Evolutionary conservation across 164 flowering plant species (phyloP).

Genomic region (grape (Vitis vinifera)): DNA sequence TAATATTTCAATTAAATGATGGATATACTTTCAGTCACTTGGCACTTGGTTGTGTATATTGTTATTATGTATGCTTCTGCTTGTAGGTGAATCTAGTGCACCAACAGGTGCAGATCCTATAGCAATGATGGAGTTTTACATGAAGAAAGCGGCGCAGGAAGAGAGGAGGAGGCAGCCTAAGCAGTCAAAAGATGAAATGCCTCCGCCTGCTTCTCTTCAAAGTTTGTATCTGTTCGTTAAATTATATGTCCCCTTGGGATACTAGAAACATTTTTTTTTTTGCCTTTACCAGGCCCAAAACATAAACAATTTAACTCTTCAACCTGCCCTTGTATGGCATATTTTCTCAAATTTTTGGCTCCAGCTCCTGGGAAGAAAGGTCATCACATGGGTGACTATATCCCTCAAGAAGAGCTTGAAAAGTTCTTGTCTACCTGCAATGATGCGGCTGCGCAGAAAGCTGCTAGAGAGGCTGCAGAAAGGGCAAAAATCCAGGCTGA

Average conservation of each 20-base stretch:
- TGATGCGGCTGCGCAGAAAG: constrained; percentile 72
- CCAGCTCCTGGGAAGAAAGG: constrained; percentile 60
- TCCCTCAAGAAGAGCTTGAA: constrained; percentile 91
- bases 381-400: constrained; percentile 99
- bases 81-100: constrained; percentile 50
- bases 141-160: constrained; percentile 96
- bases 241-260: not conserved
- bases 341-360: not conserved
- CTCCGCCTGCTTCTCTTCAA: constrained; percentile 96
- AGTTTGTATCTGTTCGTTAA: constrained; percentile 31
- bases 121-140: constrained; percentile 96
- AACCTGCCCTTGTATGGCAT: not conserved
- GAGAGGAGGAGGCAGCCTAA: constrained; percentile 73
- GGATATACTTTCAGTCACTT: not conserved
- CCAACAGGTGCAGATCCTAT: constrained; percentile 68
- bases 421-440: constrained; percentile 80
- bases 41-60: not conserved
- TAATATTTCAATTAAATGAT: no score
- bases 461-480: constrained; percentile 71
- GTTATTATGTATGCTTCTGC: not conserved
- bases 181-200: constrained; percentile 96
- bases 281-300: not conserved
- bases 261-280: not conserved
- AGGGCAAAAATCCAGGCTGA: constrained; percentile 90
- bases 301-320: no score